A percentile compares a stretch with the other conserved stretches of the same genome.
Conservation (phyloP, 1,139 yeast species). For the Pichia inconspicua region DNA sequence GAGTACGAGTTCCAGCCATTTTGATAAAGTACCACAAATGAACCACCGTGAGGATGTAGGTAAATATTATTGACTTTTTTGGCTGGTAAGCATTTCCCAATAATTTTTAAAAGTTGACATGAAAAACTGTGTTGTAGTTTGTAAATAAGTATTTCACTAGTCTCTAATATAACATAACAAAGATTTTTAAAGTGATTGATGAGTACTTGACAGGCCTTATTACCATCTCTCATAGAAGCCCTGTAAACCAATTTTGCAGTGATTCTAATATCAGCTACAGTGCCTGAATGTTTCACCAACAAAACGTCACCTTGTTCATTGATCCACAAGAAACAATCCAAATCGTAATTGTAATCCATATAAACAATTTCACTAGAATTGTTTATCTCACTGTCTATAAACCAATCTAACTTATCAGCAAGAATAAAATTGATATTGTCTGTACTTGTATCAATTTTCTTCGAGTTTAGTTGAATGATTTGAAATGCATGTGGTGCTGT, state of each 20-base stretch:
- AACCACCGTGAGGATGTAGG: conserved; percentile 25
- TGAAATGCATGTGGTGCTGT: conserved; percentile 34
- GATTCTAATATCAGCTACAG: conserved; percentile 13
- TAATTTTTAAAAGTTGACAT: conserved; percentile 17
- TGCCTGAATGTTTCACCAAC: conserved; percentile 17
- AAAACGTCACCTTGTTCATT: conserved; percentile 24
- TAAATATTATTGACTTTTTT: conserved; percentile 17
- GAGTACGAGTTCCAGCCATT: conserved; percentile 33
- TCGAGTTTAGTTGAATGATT: conserved; percentile 30
- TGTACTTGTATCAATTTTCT: conserved; percentile 21
- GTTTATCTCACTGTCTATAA: conserved; percentile 13
- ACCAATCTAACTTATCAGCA: conserved; percentile 28
- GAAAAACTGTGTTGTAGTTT: conserved; percentile 20
- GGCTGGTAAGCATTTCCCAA: conserved; percentile 24
- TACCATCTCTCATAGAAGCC: neutral
- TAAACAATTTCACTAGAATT: conserved; percentile 13
- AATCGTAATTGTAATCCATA: conserved; percentile 18
- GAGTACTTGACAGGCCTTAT: conserved; percentile 16
- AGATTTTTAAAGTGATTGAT: conserved; percentile 24
- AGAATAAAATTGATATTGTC: conserved; percentile 18
- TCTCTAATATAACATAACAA: conserved; percentile 24
- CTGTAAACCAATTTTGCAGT: conserved; percentile 18
- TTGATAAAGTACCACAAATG: conserved; percentile 22
- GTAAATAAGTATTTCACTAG: conserved; percentile 26
- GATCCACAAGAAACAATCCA: conserved; percentile 26